Evolutionary conservation across 2,329 filamentous ascomycete genomes (phyloP).

Genomic region (Setomelanomma holmii): DNA sequence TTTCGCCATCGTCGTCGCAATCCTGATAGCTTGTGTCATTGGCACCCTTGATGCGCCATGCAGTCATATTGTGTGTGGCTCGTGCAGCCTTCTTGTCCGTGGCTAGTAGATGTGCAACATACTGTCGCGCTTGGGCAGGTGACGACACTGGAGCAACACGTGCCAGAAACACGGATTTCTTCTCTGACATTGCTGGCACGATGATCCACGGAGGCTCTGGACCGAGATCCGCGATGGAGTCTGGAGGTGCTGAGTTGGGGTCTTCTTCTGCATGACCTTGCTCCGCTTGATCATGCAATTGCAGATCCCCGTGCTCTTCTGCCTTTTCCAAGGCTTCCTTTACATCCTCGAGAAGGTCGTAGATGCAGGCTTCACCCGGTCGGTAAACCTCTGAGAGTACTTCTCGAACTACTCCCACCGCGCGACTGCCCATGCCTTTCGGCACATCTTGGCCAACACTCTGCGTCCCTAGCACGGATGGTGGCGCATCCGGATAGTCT

Average conservation of each 20-base stretch:
- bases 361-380: constrained; percentile 82
- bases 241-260: constrained; percentile 2
- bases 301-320: constrained; percentile 36
- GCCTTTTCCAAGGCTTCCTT: constrained; percentile 60
- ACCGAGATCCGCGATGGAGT: constrained; percentile 31
- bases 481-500: constrained; percentile 77
- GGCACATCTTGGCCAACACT: constrained; percentile 72
- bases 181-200: constrained; percentile 77
- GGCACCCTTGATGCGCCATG: constrained; percentile 79
- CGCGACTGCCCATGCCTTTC: constrained; percentile 74
- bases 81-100: constrained; percentile 84
- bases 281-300: constrained; percentile 29
- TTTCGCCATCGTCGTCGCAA: constrained; percentile 95
- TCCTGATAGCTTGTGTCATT: constrained; percentile 75
- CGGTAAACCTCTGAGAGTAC: constrained; percentile 73
- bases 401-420: constrained; percentile 72
- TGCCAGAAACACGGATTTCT: constrained; percentile 88
- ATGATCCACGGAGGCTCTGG: constrained; percentile 71
- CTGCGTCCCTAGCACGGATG: constrained; percentile 77
- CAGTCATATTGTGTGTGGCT: constrained; percentile 94
- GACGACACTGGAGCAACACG: constrained; percentile 74
- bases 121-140: constrained; percentile 72
- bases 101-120: constrained; percentile 76
- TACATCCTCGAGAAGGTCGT: constrained; percentile 81
- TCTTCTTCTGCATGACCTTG: constrained; percentile 10